phyloP scores from a whole-genome alignment of 495 filamentous ascomycete species.

The Talaromyces nanjingensis region DNA sequence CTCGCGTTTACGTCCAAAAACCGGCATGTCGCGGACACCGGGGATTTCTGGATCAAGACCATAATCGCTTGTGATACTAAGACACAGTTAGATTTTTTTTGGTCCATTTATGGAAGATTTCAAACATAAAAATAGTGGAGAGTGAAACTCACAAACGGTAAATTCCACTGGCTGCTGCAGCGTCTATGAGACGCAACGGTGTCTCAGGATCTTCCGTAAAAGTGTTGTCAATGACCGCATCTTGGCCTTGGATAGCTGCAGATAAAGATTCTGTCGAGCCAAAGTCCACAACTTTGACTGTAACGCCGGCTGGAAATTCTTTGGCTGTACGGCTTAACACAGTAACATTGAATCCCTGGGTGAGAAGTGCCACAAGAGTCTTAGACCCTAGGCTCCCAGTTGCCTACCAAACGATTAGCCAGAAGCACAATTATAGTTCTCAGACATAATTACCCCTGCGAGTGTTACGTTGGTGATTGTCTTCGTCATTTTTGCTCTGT shows the following conservation, averaged over 20 bases:
- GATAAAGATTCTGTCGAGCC: constrained; percentile 14
- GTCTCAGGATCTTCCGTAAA: constrained; percentile 15
- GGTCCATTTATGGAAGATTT: background rate
- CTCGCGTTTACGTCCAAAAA: constrained; percentile 15
- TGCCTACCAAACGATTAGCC: constrained; percentile 13
- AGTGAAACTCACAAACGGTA: constrained; percentile 19
- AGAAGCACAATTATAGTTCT: background rate
- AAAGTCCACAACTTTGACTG: constrained; percentile 16
- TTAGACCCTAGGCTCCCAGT: constrained; percentile 15
- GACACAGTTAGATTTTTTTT: background rate
- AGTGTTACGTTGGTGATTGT: constrained; percentile 14
- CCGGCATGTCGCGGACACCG: constrained; percentile 16
- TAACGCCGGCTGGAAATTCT: constrained; percentile 13
- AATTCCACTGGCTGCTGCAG: constrained; percentile 14
- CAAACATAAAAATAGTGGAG: background rate
- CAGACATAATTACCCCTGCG: constrained; percentile 11
- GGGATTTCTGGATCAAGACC: constrained; percentile 23
- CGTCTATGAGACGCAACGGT: constrained; percentile 18
- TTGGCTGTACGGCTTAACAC: constrained; percentile 16
- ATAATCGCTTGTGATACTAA: constrained; percentile 23
- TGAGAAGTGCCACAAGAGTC: constrained; percentile 13
- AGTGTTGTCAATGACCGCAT: constrained; percentile 20
- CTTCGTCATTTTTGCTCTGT: constrained; percentile 7
- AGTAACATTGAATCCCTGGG: constrained; percentile 16
- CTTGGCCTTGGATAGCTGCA: constrained; percentile 14